Conservation (phyloP, 345 rosid genomes). For the Schrenkiella parvula region DNA sequence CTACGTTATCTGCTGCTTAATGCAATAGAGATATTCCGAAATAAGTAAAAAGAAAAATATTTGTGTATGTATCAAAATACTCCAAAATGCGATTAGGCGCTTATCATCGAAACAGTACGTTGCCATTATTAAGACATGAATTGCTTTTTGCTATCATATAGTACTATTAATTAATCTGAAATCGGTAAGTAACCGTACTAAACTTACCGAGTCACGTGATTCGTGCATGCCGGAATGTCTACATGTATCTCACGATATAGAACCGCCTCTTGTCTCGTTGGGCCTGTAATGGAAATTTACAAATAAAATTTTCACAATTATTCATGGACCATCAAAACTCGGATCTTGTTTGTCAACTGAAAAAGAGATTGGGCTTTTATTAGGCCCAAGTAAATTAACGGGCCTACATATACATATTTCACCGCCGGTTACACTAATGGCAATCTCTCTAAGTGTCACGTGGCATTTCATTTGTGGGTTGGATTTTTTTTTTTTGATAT, state of each 20-base stretch:
- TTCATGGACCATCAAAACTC: neutral
- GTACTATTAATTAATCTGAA: too few relatives aligned
- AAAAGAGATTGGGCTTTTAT: neutral
- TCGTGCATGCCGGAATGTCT: too few relatives aligned
- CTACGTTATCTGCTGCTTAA: neutral
- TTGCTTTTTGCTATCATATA: too few relatives aligned
- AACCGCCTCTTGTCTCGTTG: neutral
- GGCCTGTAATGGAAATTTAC: neutral
- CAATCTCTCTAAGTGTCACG: neutral
- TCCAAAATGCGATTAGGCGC: too few relatives aligned
- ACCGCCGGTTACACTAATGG: neutral
- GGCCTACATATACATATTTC: neutral
- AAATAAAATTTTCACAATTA: neutral
- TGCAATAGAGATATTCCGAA: neutral
- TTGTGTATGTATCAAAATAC: too few relatives aligned
- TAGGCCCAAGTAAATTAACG: neutral
- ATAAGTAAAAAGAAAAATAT: neutral
- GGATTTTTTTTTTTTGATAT: neutral
- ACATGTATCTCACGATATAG: neutral
- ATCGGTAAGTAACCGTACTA: too few relatives aligned
- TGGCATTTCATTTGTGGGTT: constrained; percentile 11
- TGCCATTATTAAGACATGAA: too few relatives aligned
- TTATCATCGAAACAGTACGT: neutral
- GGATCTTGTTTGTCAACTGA: neutral
- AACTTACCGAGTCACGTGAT: too few relatives aligned